Conservation (phyloP, 2,329 filamentous ascomycete species). For the Botrytis pseudocinerea region DNA sequence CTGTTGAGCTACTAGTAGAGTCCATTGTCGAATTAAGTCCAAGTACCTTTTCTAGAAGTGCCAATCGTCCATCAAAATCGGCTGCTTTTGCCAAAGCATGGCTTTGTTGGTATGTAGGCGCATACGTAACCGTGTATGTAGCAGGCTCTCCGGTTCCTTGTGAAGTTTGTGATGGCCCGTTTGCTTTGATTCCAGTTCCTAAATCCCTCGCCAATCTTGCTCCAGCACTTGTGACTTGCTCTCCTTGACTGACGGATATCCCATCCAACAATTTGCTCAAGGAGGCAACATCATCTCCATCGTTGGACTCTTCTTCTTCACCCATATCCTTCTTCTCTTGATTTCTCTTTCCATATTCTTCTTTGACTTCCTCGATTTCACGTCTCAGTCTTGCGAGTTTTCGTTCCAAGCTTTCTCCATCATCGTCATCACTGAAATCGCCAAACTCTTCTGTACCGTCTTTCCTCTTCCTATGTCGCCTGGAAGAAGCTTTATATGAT, state of each 20-base stretch:
- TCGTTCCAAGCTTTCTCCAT: constrained; percentile 73
- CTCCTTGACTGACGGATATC: constrained; percentile 48
- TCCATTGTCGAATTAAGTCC: constrained; percentile 73
- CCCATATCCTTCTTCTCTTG: constrained; percentile 48
- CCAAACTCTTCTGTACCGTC: constrained; percentile 68
- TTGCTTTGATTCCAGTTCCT: constrained; percentile 37
- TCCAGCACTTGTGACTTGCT: constrained; percentile 26
- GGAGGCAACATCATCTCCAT: constrained; percentile 61
- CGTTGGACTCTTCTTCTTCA: constrained; percentile 41
- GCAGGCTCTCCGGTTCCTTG: constrained; percentile 41
- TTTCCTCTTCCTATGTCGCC: constrained; percentile 62
- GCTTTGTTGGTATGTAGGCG: constrained; percentile 63
- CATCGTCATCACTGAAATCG: constrained; percentile 73
- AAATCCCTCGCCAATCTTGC: constrained; percentile 38
- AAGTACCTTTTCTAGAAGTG: constrained; percentile 75
- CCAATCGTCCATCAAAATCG: constrained; percentile 81
- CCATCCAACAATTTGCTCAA: constrained; percentile 72
- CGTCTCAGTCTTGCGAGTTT: constrained; percentile 80
- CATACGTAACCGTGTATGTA: constrained; percentile 66
- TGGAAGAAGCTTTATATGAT: constrained; percentile 75
- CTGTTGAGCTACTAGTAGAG: constrained; percentile 57
- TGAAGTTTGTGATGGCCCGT: constrained; percentile 33
- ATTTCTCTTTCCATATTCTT: constrained; percentile 58
- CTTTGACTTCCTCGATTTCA: constrained; percentile 73
- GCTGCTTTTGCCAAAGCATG: constrained; percentile 78